Conservation (phyloP, 257 asterid species). For the Ajuga chamaepitys region DNA sequence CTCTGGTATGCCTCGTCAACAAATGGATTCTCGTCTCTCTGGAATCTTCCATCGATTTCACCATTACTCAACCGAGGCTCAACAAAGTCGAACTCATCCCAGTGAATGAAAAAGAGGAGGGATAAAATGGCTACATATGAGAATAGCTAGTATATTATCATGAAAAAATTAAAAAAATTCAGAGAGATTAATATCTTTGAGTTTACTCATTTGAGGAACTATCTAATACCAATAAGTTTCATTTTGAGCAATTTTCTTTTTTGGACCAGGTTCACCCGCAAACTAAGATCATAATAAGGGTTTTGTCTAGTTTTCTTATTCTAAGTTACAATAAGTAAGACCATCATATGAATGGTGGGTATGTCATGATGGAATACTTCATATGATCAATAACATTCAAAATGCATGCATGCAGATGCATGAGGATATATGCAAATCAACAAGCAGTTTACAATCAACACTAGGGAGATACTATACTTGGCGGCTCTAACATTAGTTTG, state of each 20-base stretch:
- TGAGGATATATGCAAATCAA: neutral
- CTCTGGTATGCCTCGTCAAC: conserved; percentile 36
- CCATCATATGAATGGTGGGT: neutral
- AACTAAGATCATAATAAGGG: too few species aligned
- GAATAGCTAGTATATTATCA: neutral
- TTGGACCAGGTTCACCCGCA: too few species aligned
- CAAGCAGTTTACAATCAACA: neutral
- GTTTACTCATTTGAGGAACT: neutral
- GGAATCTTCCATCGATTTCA: conserved; percentile 30
- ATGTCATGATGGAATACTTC: neutral
- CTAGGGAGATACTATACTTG: too few species aligned
- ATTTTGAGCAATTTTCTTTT: too few species aligned
- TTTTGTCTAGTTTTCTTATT: too few species aligned
- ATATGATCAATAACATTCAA: neutral
- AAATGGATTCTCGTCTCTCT: conserved; percentile 32
- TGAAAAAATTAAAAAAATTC: neutral
- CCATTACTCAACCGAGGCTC: conserved; percentile 32
- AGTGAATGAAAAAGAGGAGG: conserved; percentile 21
- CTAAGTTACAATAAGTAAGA: neutral
- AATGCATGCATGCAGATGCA: neutral
- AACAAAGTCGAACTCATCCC: conserved; percentile 25
- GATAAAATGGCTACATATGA: conserved; percentile 17
- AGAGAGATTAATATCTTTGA: neutral
- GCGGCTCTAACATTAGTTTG: too few species aligned
- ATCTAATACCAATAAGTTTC: neutral